Base-by-base conservation (phyloP, 2,329 filamentous ascomycete species). In the Paramyrothecium roridum region DNA sequence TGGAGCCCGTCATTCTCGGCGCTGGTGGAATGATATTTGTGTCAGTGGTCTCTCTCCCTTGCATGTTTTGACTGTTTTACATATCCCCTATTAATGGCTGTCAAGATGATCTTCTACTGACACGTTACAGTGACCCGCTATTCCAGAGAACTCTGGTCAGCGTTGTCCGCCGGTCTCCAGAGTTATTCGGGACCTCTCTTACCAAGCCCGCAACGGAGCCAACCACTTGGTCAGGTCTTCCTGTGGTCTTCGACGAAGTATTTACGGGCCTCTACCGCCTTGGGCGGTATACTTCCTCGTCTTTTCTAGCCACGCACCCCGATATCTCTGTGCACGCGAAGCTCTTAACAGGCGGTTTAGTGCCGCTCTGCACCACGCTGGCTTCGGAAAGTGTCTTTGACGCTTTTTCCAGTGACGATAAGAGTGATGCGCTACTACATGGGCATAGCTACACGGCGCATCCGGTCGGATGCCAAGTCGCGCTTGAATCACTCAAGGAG, bases 371-470 rank as follows among this genome's bases (percentile, higher is more conserved):
- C 63, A 82, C 86, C 1, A 96, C 91, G 0, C 74, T 90, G 3
- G 89, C 91, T 0, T 91, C 88, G 37, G 78, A 91, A 56, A 80
- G 79, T 56, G 87, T 96, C 48, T 95, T 92, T 69, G 66, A 83
- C 1, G 83, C 84, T 0, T 96, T 96, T 65, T 74, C 83, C 13
- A 86, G 87, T 52, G 76, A 82, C 1, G 85, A 91, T 50, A 96
- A 95, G 73, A 85, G 83, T 1, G 89, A 93, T 61, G 91, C 91
- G 0, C 72, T 96, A 6, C 75, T 96, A 3, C 91, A 96, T 62
- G 91, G 91, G 0, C 91, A 96, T 67, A 93, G 89, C 68, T 96
- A 96, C 71, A 96, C 91, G 0, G 91, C 91, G 0, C 90, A 96
- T 69, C 81, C 91, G 0, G 82, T 95, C 1, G 91, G 91, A 1